Evolutionary conservation across 139 green algal species (phyloP).

Genomic region (Eudorina sp.): DNA sequence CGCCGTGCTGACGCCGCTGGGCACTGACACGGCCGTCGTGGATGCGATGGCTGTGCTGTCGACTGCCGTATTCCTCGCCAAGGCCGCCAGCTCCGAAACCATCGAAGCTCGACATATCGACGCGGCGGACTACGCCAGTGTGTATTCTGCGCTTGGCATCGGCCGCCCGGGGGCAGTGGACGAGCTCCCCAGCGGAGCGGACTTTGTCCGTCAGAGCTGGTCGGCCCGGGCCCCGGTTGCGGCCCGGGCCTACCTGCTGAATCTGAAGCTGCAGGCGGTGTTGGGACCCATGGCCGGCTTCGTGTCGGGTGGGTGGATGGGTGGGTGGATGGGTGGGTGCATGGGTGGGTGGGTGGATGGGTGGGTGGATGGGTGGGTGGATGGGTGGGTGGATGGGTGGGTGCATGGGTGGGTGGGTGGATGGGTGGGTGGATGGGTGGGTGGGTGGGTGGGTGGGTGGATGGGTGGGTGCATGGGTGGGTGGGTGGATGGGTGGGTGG

Average conservation of each 20-base stretch:
- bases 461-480: too few relatives aligned
- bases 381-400: too few relatives aligned
- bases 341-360: too few relatives aligned
- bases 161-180: neutral
- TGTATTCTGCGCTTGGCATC: neutral
- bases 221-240: neutral
- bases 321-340: too few relatives aligned
- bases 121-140: neutral
- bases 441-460: too few relatives aligned
- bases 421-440: too few relatives aligned
- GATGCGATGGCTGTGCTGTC: neutral
- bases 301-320: constrained; percentile 4
- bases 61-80: neutral
- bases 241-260: constrained; percentile 9
- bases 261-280: neutral
- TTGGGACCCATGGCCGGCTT: neutral
- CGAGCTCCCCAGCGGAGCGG: neutral
- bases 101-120: neutral
- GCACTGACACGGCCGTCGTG: neutral
- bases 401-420: too few relatives aligned
- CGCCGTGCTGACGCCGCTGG: neutral
- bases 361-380: too few relatives aligned
- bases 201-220: constrained; percentile 44
- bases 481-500: too few relatives aligned
- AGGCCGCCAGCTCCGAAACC: neutral